phyloP scores from a whole-genome alignment of 208 protist species.

The Herpetomonas tarakana region DNA sequence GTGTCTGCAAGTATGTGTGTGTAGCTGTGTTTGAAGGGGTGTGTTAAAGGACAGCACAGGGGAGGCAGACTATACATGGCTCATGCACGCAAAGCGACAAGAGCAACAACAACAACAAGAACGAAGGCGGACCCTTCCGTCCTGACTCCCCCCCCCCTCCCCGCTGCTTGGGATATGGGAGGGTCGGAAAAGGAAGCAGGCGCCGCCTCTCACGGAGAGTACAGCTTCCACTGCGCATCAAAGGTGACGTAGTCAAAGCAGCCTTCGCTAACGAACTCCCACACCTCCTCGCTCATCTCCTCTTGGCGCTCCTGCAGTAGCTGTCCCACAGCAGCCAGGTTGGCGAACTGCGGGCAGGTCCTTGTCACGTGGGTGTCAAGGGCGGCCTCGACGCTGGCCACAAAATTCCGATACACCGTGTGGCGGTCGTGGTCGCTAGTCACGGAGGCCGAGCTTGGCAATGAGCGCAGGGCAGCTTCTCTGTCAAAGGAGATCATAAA shows the following conservation, averaged over 20 bases:
- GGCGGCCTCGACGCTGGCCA: constrained; percentile 46
- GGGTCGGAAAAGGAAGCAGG: too few relatives aligned
- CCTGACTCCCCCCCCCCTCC: too few relatives aligned
- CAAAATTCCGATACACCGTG: constrained; percentile 42
- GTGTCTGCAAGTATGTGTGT: constrained; percentile 5
- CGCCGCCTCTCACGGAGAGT: too few relatives aligned
- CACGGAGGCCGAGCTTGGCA: constrained; percentile 44
- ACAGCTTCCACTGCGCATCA: constrained; percentile 55
- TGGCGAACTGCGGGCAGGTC: constrained; percentile 19
- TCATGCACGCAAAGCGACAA: too few relatives aligned
- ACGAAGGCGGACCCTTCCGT: too few relatives aligned
- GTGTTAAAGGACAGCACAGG: too few relatives aligned
- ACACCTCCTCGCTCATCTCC: constrained; percentile 77
- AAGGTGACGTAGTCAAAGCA: constrained; percentile 83
- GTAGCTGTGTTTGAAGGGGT: too few relatives aligned
- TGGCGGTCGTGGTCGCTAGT: constrained; percentile 62
- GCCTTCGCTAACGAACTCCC: constrained; percentile 77
- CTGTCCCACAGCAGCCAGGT: constrained; percentile 22
- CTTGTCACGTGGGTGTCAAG: constrained; percentile 55
- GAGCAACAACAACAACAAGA: too few relatives aligned
- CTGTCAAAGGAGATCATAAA: constrained; percentile 82
- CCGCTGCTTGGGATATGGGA: too few relatives aligned
- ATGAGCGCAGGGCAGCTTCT: constrained; percentile 21
- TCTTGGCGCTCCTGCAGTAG: constrained; percentile 55
- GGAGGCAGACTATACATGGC: too few relatives aligned